Percentiles rank a stretch among this genome's conserved stretches.
phyloP scores from a whole-genome alignment of 257 asterid genomes.

The Osmanthus fragrans region DNA sequence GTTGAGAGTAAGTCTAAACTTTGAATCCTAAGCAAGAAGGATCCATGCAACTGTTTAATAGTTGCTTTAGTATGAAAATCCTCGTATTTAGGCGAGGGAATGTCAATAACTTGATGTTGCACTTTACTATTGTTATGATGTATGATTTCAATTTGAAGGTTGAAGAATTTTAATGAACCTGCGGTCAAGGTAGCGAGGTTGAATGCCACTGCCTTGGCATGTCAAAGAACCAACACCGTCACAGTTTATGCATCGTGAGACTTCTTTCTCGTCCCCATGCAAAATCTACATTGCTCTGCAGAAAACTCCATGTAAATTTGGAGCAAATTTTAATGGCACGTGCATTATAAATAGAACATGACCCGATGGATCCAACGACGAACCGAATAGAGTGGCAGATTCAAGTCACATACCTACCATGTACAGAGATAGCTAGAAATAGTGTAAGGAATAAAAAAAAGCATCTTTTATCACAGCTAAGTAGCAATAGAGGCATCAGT shows the following conservation, averaged over 20 bases:
- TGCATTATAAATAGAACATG: not conserved
- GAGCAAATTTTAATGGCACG: not conserved
- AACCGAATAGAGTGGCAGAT: no score
- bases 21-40: not conserved
- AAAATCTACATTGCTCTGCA: conserved; percentile 86
- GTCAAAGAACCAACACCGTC: conserved; percentile 83
- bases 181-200: conserved; percentile 98
- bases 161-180: conserved; percentile 39
- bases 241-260: conserved; percentile 85
- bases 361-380: no score
- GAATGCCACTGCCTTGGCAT: conserved; percentile 98
- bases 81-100: no score
- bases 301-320: not conserved
- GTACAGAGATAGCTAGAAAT: no score
- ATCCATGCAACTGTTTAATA: not conserved
- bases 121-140: not conserved
- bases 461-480: no score
- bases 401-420: no score
- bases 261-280: conserved; percentile 81
- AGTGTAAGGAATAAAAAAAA: no score
- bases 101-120: not conserved
- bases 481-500: no score
- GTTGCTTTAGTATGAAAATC: no score
- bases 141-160: not conserved
- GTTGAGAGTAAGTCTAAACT: not conserved